Evolutionary conservation across 371 early-diverging fungal species (phyloP), one percentile per base, ranked within the genome.

Genomic region (Rhizopus microsporus): DNA sequence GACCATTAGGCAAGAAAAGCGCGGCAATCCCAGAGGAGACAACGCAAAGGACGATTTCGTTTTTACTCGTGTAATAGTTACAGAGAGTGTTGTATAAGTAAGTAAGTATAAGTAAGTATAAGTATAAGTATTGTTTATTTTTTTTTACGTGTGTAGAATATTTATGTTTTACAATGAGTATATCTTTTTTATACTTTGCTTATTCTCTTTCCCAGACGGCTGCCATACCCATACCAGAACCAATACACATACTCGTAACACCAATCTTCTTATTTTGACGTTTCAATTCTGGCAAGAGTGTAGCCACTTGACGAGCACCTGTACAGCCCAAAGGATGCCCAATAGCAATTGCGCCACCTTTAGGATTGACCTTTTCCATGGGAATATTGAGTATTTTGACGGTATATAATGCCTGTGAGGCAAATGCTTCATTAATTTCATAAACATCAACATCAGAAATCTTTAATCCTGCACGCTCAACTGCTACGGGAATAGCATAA

Each of bases 371-470:
- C 84, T 93, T 97, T 60, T 91, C 86, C 59, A 79, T 57, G 49
- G 87, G 87, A 57, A 98, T 83, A 33, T 86, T 86, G 44, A 97
- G 86, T 69, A 90, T 86, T 77, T 94, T 85, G 42, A 95, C 86
- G 55, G 87, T 90, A 85, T 93, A 96, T 56, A 96, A 85, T n/a
- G 95, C 92, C 80, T 98, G 98, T 62, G 97, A 96, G 32, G 99
- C 98, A 77, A 99, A 99, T 32, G 99, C 99, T 80, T 99, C 98
- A 84, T 98, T 99, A 67, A 96, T 86, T 78, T 94, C 94, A 54
- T 80, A 83, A 42, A 93, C 67, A 61, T 75, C 74, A 23, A 99
- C 83, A 72, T 99, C 95, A 54, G 84, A 72, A 53, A 91, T 60
- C 37, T 72, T 71, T 53, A 98, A 71, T 7, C 93, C 93, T 51